Evolutionary conservation across 345 rosid genomes (phyloP), one percentile per base, ranked within the genome.

Genomic region (Mercurialis annua): DNA sequence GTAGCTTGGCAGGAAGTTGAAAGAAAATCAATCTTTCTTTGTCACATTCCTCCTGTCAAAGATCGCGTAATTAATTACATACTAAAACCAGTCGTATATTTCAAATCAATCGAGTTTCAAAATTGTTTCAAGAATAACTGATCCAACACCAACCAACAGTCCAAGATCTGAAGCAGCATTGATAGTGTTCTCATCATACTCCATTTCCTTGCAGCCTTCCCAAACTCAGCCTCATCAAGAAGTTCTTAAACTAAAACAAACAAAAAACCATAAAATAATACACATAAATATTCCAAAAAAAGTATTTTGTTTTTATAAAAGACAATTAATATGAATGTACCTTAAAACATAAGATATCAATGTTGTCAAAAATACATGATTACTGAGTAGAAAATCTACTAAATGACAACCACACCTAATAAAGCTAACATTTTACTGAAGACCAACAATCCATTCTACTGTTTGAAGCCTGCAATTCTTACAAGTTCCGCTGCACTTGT

Each of bases 1-100:
- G 98, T 69, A 93, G 80, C 48, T 42, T 67, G 21, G 78, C 47
- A 18, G 98, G 94, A 60, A 93, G 40, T 82, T 87, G 85, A 76
- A 93, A 80, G 76, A 88, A 65, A 24, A 90, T 10, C 84, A 88
- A 69, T 74, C 49, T 84, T 40, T 61, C 67, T 40, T 73, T 62
- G 70, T 78, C 69, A 42, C 76, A 64, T 64, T 74, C 81, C 46
- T 78, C 87, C 96, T 89, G 80, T 74, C 71, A 74, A 54, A 65
- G 71, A 64, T 49, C 48, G 55, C 62, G 27, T 52, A 33, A 61
- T 67, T 21, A 40, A 30, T 21, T 72, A 61, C 42, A 63, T 40
- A 31, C 29, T 29, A 40, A 56, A 61, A n/a, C 62, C 31, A n/a
- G 49, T 62, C n/a, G 64, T 17, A 71, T n/a, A 18, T 10, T 62